phyloP scores from a whole-genome alignment of 805 yeast genomes.

The Deakozyma indianensis region DNA sequence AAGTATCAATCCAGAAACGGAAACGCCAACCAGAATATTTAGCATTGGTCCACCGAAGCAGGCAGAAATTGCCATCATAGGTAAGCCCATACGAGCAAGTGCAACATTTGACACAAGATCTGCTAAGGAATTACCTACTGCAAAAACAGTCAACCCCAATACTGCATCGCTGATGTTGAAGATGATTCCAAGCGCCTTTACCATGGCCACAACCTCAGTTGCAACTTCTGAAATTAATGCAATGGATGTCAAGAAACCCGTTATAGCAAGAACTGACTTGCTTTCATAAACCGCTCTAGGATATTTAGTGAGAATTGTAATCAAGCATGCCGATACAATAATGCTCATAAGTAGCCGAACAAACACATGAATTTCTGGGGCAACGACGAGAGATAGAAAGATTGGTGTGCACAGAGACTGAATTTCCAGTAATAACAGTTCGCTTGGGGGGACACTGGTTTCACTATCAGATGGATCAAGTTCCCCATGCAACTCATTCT shows the following conservation, averaged over 20 bases:
- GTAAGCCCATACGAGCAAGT: conserved; percentile 66
- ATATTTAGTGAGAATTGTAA: background rate
- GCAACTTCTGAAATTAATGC: conserved; percentile 59
- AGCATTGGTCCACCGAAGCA: conserved; percentile 89
- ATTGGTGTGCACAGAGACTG: background rate
- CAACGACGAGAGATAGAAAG: background rate
- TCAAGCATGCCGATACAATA: background rate
- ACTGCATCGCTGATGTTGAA: conserved; percentile 60
- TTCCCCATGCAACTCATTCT: background rate
- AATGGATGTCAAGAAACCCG: conserved; percentile 55
- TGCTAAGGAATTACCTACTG: conserved; percentile 86
- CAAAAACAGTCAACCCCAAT: conserved; percentile 76
- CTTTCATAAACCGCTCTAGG: background rate
- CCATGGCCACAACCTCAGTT: conserved; percentile 48
- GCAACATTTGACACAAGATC: conserved; percentile 76
- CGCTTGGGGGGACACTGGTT: background rate
- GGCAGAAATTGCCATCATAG: conserved; percentile 87
- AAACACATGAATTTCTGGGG: background rate
- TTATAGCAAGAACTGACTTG: background rate
- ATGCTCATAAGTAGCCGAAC: background rate
- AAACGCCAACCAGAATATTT: conserved; percentile 66
- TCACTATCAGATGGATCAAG: background rate
- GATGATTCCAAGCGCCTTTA: conserved; percentile 46
- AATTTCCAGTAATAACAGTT: background rate
- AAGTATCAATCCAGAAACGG: conserved; percentile 50